phyloP scores from a whole-genome alignment of 371 early-diverging fungal genomes.

The Umbelopsis sp. region DNA sequence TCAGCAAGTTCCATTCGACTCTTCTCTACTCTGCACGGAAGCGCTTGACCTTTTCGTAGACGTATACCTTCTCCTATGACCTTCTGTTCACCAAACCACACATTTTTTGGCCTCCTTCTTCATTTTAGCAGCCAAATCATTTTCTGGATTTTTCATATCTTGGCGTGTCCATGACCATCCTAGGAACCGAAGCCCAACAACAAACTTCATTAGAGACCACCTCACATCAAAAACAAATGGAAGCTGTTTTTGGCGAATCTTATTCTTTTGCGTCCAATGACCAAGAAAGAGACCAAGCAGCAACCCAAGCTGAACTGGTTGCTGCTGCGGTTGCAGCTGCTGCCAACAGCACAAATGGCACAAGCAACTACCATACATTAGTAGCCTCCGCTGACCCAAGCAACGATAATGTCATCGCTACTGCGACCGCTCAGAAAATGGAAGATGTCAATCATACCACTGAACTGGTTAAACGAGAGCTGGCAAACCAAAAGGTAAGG shows the following conservation, averaged over 20 bases:
- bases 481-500: constrained; percentile 54
- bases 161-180: neutral
- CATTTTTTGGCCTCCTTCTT: too few species aligned
- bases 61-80: too few species aligned
- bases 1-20: constrained; percentile 1
- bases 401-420: constrained; percentile 6
- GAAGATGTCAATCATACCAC: constrained; percentile 21
- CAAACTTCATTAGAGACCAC: neutral
- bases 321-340: constrained; percentile 16
- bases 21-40: neutral
- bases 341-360: constrained; percentile 3
- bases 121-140: too few species aligned
- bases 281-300: constrained; percentile 1
- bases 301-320: constrained; percentile 8
- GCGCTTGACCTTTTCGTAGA: too few species aligned
- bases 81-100: too few species aligned
- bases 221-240: constrained; percentile 3
- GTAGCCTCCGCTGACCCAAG: neutral
- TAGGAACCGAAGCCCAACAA: neutral
- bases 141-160: neutral
- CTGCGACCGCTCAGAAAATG: neutral
- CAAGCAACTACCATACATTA: neutral
- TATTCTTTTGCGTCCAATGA: neutral
- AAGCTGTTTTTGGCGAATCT: constrained; percentile 10
- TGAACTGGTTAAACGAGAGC: constrained; percentile 43